Evolutionary conservation across 139 green algal species (phyloP).

Genomic region (Gonium pectorale): DNA sequence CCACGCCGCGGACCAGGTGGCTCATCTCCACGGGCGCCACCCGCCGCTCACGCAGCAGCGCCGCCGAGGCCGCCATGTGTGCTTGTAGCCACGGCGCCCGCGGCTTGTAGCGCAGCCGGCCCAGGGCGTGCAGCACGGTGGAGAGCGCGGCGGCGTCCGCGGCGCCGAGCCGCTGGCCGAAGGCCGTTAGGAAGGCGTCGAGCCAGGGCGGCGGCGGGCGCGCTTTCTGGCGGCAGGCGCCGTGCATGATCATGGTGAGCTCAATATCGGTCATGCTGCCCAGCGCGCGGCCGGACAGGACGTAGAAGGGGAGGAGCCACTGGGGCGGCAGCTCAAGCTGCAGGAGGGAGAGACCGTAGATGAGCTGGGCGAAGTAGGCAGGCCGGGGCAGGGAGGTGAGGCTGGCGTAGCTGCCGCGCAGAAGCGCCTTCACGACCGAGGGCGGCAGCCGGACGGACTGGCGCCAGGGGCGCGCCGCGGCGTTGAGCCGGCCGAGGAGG

Average conservation of each 20-base stretch:
- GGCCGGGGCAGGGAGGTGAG: background rate
- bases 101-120: slow-evolving; percentile 36
- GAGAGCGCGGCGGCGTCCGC: background rate
- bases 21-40: slow-evolving; percentile 18
- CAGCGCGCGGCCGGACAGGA: background rate
- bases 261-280: background rate
- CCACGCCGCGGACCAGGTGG: slow-evolving; percentile 24
- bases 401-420: background rate
- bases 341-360: slow-evolving; percentile 28
- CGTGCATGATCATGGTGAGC: slow-evolving; percentile 31
- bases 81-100: background rate
- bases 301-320: slow-evolving; percentile 29
- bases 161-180: background rate
- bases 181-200: background rate
- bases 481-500: slow-evolving; percentile 3
- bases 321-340: background rate
- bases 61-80: background rate
- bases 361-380: background rate
- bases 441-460: slow-evolving; percentile 4
- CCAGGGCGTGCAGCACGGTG: background rate
- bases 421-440: background rate
- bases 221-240: background rate
- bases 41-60: background rate
- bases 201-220: slow-evolving; percentile 34
- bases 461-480: background rate